These are phyloP conservation scores for Didymella segeticola DNA, from an alignment of 2,329 filamentous ascomycete species.

Conservation along the genomic window DNA sequence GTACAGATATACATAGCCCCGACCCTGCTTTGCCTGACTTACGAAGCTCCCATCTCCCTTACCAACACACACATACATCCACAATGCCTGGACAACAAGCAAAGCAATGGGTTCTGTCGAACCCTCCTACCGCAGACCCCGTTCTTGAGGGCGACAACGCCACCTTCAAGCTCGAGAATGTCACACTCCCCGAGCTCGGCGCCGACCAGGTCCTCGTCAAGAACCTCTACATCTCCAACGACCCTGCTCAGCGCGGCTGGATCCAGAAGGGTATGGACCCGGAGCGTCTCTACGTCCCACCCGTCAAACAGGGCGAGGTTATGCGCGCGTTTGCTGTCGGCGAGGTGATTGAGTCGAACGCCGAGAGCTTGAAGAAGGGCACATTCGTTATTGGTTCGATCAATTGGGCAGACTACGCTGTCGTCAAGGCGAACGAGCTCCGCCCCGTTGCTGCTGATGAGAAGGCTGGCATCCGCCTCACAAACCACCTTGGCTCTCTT, in stretches of 20 bases:
- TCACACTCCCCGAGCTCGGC: constrained; percentile 44
- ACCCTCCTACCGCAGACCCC: constrained; percentile 48
- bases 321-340: constrained; percentile 70
- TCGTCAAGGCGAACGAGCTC: constrained; percentile 52
- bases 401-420: constrained; percentile 72
- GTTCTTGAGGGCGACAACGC: constrained; percentile 46
- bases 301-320: constrained; percentile 53
- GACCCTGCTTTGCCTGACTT: not conserved
- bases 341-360: constrained; percentile 67
- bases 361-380: constrained; percentile 60
- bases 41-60: not conserved
- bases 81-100: constrained; percentile 45
- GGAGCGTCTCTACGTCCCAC: constrained; percentile 55
- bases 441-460: constrained; percentile 40
- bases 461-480: constrained; percentile 47
- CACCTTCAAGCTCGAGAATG: constrained; percentile 51
- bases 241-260: constrained; percentile 61
- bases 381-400: constrained; percentile 60
- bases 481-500: constrained; percentile 57
- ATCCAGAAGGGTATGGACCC: constrained; percentile 52
- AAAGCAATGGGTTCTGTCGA: constrained; percentile 54
- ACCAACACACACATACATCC: not conserved
- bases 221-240: constrained; percentile 57
- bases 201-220: constrained; percentile 56
- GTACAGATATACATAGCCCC: constrained; percentile 1